Conservation (phyloP, 2,329 filamentous ascomycete genomes). For the Thielaviopsis populi region DNA sequence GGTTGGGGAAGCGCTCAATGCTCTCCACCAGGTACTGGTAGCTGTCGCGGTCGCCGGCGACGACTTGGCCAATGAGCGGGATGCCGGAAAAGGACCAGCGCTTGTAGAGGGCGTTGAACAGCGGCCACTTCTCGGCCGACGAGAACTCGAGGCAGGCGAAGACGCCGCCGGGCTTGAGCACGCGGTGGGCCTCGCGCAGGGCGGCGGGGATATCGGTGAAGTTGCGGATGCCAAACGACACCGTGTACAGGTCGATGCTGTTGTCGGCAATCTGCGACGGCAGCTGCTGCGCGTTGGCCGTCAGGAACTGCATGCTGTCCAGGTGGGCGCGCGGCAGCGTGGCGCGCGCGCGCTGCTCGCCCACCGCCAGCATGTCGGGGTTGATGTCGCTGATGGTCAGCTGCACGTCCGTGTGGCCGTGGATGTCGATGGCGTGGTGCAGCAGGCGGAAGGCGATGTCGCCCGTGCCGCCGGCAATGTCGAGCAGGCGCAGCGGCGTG, state of each 20-base stretch:
- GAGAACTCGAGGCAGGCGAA: slow-evolving; percentile 96
- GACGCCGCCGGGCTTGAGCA: slow-evolving; percentile 84
- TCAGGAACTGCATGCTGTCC: slow-evolving; percentile 54
- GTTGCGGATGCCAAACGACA: slow-evolving; percentile 93
- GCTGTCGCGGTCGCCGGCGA: slow-evolving; percentile 84
- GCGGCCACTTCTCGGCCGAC: slow-evolving; percentile 56
- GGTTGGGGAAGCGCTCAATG: slow-evolving; percentile 82
- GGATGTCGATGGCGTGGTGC: slow-evolving; percentile 67
- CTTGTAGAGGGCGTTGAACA: slow-evolving; percentile 82
- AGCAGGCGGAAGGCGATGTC: slow-evolving; percentile 97
- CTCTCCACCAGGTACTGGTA: slow-evolving; percentile 99
- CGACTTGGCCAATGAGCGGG: slow-evolving; percentile 84
- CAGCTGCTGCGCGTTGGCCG: slow-evolving; percentile 78
- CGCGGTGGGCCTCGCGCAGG: slow-evolving; percentile 66
- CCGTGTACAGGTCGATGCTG: slow-evolving; percentile 88
- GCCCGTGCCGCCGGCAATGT: slow-evolving; percentile 91
- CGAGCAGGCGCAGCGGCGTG: slow-evolving; percentile 59
- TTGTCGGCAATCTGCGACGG: slow-evolving; percentile 44
- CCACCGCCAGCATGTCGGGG: slow-evolving; percentile 81
- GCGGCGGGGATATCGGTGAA: slow-evolving; percentile 85
- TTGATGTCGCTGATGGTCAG: slow-evolving; percentile 97
- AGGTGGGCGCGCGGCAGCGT: slow-evolving; percentile 38
- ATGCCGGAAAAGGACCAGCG: slow-evolving; percentile 92
- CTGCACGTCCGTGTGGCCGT: slow-evolving; percentile 57
- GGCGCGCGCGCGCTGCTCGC: slow-evolving; percentile 57